A percentile compares a stretch with the other conserved stretches of the same genome.
These are phyloP conservation scores for Cornus suecica DNA, from an alignment of 148 eudicot species.

Conservation along the genomic window DNA sequence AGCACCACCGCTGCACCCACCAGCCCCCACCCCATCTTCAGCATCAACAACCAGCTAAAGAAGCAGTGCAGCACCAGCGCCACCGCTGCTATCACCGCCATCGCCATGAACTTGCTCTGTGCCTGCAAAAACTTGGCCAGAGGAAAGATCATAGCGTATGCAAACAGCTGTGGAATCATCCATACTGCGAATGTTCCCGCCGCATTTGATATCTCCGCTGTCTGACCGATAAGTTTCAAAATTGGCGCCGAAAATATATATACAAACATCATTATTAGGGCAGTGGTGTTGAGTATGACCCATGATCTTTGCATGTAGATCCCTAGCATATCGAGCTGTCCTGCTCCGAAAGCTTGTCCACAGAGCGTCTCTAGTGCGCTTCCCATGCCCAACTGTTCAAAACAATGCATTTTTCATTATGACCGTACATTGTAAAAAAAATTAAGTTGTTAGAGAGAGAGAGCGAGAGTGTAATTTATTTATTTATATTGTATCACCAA, in stretches of 20 bases:
- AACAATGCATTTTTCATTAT: too few relatives aligned
- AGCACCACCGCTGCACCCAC: too few relatives aligned
- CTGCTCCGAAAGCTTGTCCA: slow-evolving; percentile 34
- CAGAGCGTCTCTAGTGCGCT: slow-evolving; percentile 36
- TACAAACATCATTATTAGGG: slow-evolving; percentile 6
- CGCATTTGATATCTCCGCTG: background rate
- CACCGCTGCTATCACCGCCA: background rate
- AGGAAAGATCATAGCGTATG: background rate
- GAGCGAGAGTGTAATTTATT: too few relatives aligned
- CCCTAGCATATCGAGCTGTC: too few relatives aligned
- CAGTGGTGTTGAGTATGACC: slow-evolving; percentile 15
- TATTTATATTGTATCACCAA: too few relatives aligned
- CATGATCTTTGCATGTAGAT: too few relatives aligned
- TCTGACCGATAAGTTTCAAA: background rate
- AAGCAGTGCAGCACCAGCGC: too few relatives aligned
- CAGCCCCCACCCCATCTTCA: too few relatives aligned
- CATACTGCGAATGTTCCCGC: background rate
- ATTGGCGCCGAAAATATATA: slow-evolving; percentile 4
- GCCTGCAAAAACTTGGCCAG: background rate
- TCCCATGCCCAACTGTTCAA: slow-evolving; percentile 35
- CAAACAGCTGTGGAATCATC: background rate
- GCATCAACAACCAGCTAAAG: too few relatives aligned
- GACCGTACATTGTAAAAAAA: too few relatives aligned
- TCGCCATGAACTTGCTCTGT: background rate
- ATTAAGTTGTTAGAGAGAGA: too few relatives aligned